Conservation (phyloP, 1,139 yeast species). For the Saccharomyces hybrid region DNA sequence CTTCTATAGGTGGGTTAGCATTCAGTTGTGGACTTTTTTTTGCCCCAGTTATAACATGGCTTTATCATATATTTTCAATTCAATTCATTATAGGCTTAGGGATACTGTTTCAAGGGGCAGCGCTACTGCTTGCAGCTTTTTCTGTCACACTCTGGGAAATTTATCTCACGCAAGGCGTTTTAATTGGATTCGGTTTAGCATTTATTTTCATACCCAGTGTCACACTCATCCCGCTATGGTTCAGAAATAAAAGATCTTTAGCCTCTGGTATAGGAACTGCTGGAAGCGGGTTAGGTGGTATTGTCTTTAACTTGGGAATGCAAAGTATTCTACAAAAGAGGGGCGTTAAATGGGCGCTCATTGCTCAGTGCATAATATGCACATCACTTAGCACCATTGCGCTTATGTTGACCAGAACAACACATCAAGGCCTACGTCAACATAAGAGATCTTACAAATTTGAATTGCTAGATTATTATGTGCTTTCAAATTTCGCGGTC, state of each 20-base stretch:
- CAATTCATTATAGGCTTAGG: constrained; percentile 36
- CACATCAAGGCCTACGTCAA: constrained; percentile 34
- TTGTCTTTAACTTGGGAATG: constrained; percentile 36
- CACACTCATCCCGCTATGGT: constrained; percentile 50
- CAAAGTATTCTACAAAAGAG: constrained; percentile 34
- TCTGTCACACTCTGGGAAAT: constrained; percentile 52
- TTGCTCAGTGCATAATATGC: constrained; percentile 46
- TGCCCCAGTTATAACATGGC: constrained; percentile 42
- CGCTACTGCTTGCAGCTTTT: constrained; percentile 54
- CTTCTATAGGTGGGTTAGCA: constrained; percentile 59
- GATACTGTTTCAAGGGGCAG: constrained; percentile 41
- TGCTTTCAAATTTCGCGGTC: constrained; percentile 37
- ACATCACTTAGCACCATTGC: constrained; percentile 33
- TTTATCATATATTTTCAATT: constrained; percentile 26
- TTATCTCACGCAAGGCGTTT: constrained; percentile 55
- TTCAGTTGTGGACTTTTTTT: constrained; percentile 49
- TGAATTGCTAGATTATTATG: constrained; percentile 21
- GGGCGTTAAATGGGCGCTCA: constrained; percentile 59
- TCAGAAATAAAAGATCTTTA: constrained; percentile 42
- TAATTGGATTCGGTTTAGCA: constrained; percentile 53
- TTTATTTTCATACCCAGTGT: constrained; percentile 48
- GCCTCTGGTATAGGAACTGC: constrained; percentile 46
- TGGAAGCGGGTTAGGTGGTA: constrained; percentile 51
- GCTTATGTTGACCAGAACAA: constrained; percentile 40
- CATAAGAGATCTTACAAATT: constrained; percentile 11